Evolutionary conservation across 805 yeast genomes (phyloP), one percentile per base, ranked within the genome.

Genomic region (Saccharomycopsis babjevae): DNA sequence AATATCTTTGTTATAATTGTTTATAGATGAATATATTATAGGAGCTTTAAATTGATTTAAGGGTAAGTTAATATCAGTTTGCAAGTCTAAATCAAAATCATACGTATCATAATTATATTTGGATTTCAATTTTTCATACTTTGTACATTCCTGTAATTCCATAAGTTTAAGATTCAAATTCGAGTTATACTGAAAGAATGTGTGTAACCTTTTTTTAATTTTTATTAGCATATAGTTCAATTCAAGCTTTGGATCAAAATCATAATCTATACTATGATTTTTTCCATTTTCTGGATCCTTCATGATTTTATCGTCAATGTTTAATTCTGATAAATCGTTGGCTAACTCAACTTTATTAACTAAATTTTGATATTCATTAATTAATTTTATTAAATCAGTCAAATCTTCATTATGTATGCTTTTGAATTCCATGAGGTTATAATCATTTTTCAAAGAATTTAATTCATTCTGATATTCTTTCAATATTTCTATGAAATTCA

Each of bases 41-140:
- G 66, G 65, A 8, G 58, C 13, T 36, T 52, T 59, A 25, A 50
- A 59, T 30, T 59, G 62, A 50, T 62, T 62, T 20, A 64, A 54
- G 1, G 66, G 66, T n/a, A 64, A 57, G 15, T 32, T 39, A 15
- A 55, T 70, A 70, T 55, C 68, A 66, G 58, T n/a, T 32, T 28
- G 43, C 50, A 62, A 62, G 46, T 62, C 60, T 18, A 34, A 25
- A 46, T 64, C 66, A 42, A 64, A 64, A 43, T 64, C 61, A 70
- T 81, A 76, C 0, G 71, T 72, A 25, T 74, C 72, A 65, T 80
- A 80, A 63, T 77, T 68, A 83, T 83, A 82, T 57, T 74, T 74
- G 11, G 64, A 54, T 1, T 71, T 60, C 65, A 76, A n/a, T 25
- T 57, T 43, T 20, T 66, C 61, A 34, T 66, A 67, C 7, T 66